Percentiles rank a stretch among this genome's conserved stretches.
phyloP scores from a whole-genome alignment of 495 filamentous ascomycete genomes.

The Darksidea phi region DNA sequence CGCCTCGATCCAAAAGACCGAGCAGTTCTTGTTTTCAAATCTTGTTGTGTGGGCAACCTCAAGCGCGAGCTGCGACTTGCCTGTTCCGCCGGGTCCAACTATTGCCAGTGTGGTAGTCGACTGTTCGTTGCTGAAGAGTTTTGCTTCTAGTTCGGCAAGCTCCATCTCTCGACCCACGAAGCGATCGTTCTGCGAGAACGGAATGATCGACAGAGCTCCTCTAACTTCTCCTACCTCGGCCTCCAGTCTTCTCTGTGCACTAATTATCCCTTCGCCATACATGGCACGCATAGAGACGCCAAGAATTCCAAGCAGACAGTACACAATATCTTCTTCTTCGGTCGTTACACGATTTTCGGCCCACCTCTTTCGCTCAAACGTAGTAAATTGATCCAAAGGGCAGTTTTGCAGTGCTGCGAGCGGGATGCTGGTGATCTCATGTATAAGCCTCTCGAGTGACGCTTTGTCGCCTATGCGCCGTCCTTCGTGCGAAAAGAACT shows the following conservation, averaged over 20 bases:
- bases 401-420: constrained; percentile 1
- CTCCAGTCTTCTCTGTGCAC: constrained; percentile 3
- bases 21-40: too few relatives aligned
- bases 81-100: too few relatives aligned
- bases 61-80: too few relatives aligned
- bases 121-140: not conserved
- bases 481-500: constrained; percentile 14
- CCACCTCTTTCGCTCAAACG: constrained; percentile 11
- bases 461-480: constrained; percentile 12
- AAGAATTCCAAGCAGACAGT: constrained; percentile 11
- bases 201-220: constrained; percentile 8
- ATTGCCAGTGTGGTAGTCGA: not conserved
- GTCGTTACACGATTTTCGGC: constrained; percentile 11
- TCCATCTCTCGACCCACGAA: not conserved
- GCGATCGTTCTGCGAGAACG: not conserved
- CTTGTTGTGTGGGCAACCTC: too few relatives aligned
- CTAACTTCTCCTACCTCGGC: not conserved
- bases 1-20: too few relatives aligned
- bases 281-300: constrained; percentile 5
- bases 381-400: constrained; percentile 6
- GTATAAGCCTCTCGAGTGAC: constrained; percentile 10
- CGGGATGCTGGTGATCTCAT: constrained; percentile 18
- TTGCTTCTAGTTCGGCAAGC: constrained; percentile 1
- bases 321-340: not conserved
- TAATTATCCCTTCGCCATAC: constrained; percentile 3